These are phyloP conservation scores for Saccharomycopsis microspora DNA, from an alignment of 805 yeast species.

Conservation along the genomic window DNA sequence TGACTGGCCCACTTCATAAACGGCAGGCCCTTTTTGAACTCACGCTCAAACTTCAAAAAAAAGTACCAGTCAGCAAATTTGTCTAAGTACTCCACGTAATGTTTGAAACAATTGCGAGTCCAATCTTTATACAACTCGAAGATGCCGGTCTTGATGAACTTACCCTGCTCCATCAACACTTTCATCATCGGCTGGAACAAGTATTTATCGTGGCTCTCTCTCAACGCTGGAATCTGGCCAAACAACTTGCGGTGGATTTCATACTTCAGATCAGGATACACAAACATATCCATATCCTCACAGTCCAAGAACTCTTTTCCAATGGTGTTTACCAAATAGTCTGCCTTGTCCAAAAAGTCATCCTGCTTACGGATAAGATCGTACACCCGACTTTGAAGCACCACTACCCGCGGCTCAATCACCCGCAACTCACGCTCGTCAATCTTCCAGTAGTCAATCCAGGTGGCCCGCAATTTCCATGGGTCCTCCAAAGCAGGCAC, in stretches of 20 bases:
- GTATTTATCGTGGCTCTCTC: constrained; percentile 7
- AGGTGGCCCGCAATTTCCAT: constrained; percentile 1
- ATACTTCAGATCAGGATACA: constrained; percentile 8
- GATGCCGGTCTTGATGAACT: constrained; percentile 12
- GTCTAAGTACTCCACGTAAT: constrained; percentile 13
- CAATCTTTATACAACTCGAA: constrained; percentile 8
- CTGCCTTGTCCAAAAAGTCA: constrained; percentile 10
- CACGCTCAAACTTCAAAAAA: constrained; percentile 13
- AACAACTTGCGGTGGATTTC: constrained; percentile 8
- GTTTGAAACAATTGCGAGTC: constrained; percentile 9
- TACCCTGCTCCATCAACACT: constrained; percentile 6
- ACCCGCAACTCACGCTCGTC: neutral
- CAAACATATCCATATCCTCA: neutral
- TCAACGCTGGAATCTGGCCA: constrained; percentile 11
- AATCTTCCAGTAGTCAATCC: constrained; percentile 13
- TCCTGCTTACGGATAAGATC: constrained; percentile 14
- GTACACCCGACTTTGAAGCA: constrained; percentile 12
- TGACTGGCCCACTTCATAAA: constrained; percentile 11
- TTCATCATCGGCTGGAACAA: constrained; percentile 15
- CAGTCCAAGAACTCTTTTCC: constrained; percentile 8
- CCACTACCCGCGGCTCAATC: constrained; percentile 3
- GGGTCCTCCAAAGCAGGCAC: constrained; percentile 1
- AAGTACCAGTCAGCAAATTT: constrained; percentile 10
- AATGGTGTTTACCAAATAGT: constrained; percentile 7
- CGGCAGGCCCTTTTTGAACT: constrained; percentile 6